Conservation (phyloP, 2,329 filamentous ascomycete species). For the Colletotrichum sansevieriae region DNA sequence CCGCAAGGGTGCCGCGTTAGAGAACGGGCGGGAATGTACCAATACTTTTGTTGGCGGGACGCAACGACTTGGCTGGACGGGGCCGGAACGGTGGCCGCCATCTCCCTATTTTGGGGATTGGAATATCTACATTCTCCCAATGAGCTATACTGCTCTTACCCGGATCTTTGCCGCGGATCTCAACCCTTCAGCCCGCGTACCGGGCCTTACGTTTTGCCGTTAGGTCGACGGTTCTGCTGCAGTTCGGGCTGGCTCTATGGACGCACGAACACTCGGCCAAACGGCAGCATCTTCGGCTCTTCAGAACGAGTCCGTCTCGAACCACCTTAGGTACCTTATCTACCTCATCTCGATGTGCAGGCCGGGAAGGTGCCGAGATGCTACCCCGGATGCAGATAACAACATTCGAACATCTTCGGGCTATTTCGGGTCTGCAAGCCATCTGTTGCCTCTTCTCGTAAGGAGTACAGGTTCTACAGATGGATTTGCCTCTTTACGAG, state of each 20-base stretch:
- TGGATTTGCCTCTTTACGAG: background rate
- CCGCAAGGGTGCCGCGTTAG: conserved; percentile 41
- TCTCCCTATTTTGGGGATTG: conserved; percentile 23
- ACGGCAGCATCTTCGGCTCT: conserved; percentile 37
- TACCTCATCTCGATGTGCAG: conserved; percentile 8
- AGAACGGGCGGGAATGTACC: conserved; percentile 45
- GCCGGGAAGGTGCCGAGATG: conserved; percentile 38
- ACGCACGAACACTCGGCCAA: conserved; percentile 39
- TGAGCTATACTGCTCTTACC: background rate
- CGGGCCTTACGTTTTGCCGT: background rate
- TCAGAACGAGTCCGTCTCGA: background rate
- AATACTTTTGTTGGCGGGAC: conserved; percentile 41
- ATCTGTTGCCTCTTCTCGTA: background rate
- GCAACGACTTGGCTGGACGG: conserved; percentile 22
- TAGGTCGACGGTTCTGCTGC: background rate
- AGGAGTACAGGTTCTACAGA: background rate
- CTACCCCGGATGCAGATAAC: conserved; percentile 36
- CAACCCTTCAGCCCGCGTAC: conserved; percentile 18
- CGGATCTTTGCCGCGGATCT: conserved; percentile 35
- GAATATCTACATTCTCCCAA: background rate
- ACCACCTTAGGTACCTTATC: no score
- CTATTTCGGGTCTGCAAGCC: conserved; percentile 15
- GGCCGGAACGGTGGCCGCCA: background rate
- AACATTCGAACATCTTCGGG: background rate
- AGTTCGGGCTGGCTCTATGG: background rate